Percentiles rank a stretch among this genome's conserved stretches.
phyloP scores from a whole-genome alignment of 1,284 basidiomycete genomes.

The Microbotryum intermedium region DNA sequence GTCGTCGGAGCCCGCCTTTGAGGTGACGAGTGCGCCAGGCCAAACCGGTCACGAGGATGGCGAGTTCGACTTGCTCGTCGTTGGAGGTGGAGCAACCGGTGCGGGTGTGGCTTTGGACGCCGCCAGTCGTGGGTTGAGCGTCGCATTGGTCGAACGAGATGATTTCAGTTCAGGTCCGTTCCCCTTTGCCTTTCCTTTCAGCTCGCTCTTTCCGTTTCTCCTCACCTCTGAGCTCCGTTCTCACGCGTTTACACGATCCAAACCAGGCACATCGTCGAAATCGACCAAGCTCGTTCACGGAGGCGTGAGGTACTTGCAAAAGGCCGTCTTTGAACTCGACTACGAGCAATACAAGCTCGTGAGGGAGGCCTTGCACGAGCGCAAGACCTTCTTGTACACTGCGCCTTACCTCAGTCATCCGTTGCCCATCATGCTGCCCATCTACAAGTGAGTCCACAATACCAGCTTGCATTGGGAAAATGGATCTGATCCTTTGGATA shows the following conservation, averaged over 20 bases:
- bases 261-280: slow-evolving; percentile 82
- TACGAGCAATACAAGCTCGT: slow-evolving; percentile 79
- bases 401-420: slow-evolving; percentile 87
- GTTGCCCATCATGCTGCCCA: slow-evolving; percentile 88
- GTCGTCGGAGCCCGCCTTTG: background rate
- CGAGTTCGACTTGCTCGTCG: slow-evolving; percentile 76
- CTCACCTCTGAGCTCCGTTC: background rate
- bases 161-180: slow-evolving; percentile 76
- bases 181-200: background rate
- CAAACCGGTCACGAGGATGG: background rate
- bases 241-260: background rate
- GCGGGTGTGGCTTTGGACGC: slow-evolving; percentile 92
- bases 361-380: slow-evolving; percentile 83
- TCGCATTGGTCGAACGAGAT: slow-evolving; percentile 85
- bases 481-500: slow-evolving; percentile 3
- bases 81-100: slow-evolving; percentile 86
- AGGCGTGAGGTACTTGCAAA: slow-evolving; percentile 93
- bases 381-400: slow-evolving; percentile 86
- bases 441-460: slow-evolving; percentile 60
- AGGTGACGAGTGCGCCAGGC: background rate
- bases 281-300: slow-evolving; percentile 97
- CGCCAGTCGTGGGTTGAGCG: slow-evolving; percentile 79
- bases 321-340: slow-evolving; percentile 90
- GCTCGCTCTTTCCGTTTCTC: background rate
- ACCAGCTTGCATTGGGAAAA: background rate